Base-by-base conservation (phyloP, 352 stramenopile species). In the Phytophthora agathidicida region DNA sequence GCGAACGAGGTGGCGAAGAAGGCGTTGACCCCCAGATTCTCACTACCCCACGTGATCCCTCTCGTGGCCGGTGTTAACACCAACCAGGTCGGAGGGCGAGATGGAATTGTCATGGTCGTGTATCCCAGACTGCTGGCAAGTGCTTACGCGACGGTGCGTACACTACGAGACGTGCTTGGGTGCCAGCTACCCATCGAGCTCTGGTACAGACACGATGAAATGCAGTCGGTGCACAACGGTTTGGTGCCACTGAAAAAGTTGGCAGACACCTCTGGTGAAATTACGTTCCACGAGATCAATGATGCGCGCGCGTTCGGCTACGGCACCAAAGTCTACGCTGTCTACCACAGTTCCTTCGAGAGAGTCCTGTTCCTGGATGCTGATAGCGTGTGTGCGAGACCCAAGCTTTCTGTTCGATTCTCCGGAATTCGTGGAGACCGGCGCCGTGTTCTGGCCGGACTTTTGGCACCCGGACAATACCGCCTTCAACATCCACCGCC, bases 401-500 rank as follows among this genome's bases (percentile, higher is more conserved):
- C 78, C 78, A 36, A 85, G 59, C 17, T 83, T 76, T 20, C 46
- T 86, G 8, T 88, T 88, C 73, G 27, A 67, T 7, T 56, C 53
- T 0, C 22, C 35, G 1, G 73, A 75, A 52, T 88, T 82, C 32
- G 30, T 53, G 3, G 45, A 65, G 8, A 72, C 55, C 0, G 79
- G 76, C 4, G 75, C 79, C 11, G 35, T 86, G 17, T 89, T 87
- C 32, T 89, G 79, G 79, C 79, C 76, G 0, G 77, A 89, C 47
- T 86, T 89, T 58, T 89, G 79, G 76, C 71, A 80, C 31, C 68
- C 75, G 9, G 47, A 61, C n/a, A 73, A 80, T 43, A 89, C 80
- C 39, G 86, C 88, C 26, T 91, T 89, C 71, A 83, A 84, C 43
- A 75, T 91, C 58, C 78, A 86, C 39, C 27, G 52, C 22, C 57